phyloP scores from a whole-genome alignment of 2,329 filamentous ascomycete genomes.

The Ceratocystiopsis minuta region DNA sequence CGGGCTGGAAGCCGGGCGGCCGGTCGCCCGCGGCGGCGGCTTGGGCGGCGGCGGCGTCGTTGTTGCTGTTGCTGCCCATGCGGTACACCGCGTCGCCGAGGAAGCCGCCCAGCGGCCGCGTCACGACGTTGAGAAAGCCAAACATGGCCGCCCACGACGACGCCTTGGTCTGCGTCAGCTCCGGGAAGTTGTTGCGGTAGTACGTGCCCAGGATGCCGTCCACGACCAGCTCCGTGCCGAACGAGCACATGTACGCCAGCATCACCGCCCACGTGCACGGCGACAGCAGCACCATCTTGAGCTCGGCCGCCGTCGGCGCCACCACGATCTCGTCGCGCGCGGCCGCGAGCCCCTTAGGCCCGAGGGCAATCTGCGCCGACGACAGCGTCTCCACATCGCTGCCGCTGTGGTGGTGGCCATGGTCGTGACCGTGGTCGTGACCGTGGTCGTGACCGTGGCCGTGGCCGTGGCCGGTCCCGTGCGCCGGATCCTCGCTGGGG shows the following conservation, averaged over 20 bases:
- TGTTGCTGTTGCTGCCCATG: slow-evolving; percentile 12
- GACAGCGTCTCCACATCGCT: background rate
- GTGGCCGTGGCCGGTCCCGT: too few species aligned
- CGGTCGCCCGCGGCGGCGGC: too few species aligned
- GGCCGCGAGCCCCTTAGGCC: slow-evolving; percentile 22
- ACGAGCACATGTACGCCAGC: slow-evolving; percentile 43
- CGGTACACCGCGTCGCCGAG: slow-evolving; percentile 29
- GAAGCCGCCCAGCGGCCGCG: slow-evolving; percentile 47
- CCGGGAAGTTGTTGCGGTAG: slow-evolving; percentile 40
- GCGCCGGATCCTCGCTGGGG: too few species aligned
- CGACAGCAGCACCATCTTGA: slow-evolving; percentile 26
- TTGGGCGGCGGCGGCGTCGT: slow-evolving; percentile 9
- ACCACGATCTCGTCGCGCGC: slow-evolving; percentile 30
- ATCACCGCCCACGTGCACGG: slow-evolving; percentile 37
- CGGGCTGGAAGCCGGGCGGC: too few species aligned
- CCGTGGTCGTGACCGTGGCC: too few species aligned
- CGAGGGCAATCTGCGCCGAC: slow-evolving; percentile 18
- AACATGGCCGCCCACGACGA: slow-evolving; percentile 54
- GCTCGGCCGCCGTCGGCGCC: slow-evolving; percentile 37
- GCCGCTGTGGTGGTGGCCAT: too few species aligned
- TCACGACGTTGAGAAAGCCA: slow-evolving; percentile 53
- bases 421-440: too few species aligned
- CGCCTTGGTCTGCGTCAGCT: slow-evolving; percentile 35
- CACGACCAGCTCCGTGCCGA: slow-evolving; percentile 44
- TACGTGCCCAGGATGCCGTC: slow-evolving; percentile 41